Percentiles rank a stretch among this genome's conserved stretches.
These are phyloP conservation scores for Phialemoniopsis sp. DNA, from an alignment of 2,329 filamentous ascomycete genomes.

Conservation along the genomic window DNA sequence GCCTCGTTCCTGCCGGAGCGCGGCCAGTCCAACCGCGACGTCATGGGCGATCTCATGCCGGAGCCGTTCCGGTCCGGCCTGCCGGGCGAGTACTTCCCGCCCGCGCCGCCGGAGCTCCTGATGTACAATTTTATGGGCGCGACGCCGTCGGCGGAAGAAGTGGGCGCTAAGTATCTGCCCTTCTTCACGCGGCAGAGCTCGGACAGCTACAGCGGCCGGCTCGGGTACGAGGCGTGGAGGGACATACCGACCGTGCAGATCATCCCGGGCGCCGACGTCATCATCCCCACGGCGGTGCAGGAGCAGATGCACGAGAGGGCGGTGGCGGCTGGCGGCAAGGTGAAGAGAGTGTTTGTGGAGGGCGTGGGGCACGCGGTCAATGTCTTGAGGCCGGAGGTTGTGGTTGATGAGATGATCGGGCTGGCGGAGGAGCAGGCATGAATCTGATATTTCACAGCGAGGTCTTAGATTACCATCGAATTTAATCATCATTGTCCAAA, in stretches of 20 bases:
- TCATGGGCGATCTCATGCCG: not conserved
- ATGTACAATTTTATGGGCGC: slow-evolving; percentile 5
- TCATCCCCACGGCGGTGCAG: slow-evolving; percentile 6
- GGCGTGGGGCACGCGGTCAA: slow-evolving; percentile 3
- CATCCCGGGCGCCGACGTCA: slow-evolving; percentile 8
- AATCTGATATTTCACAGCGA: not conserved
- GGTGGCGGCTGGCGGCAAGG: slow-evolving; percentile 7
- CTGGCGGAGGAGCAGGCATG: not conserved
- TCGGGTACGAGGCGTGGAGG: slow-evolving; percentile 11
- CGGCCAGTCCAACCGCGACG: slow-evolving; percentile 5
- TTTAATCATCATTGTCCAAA: no score
- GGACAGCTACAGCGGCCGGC: slow-evolving; percentile 8
- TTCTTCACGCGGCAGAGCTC: slow-evolving; percentile 10
- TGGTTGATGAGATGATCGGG: slow-evolving; percentile 6
- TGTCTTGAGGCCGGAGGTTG: slow-evolving; percentile 1
- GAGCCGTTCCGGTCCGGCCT: slow-evolving; percentile 3
- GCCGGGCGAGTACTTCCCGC: slow-evolving; percentile 8
- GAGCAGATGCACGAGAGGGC: slow-evolving; percentile 8
- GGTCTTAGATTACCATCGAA: slow-evolving; percentile 1
- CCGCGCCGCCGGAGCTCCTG: not conserved
- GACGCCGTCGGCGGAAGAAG: not conserved
- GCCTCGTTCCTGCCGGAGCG: slow-evolving; percentile 7
- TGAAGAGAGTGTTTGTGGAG: slow-evolving; percentile 3
- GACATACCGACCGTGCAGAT: slow-evolving; percentile 7
- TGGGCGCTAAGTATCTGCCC: not conserved